Percentiles rank a stretch among this genome's conserved stretches.
Evolutionary conservation across 2,329 filamentous ascomycete genomes (phyloP).

Genomic region (Exserohilum turcica): DNA sequence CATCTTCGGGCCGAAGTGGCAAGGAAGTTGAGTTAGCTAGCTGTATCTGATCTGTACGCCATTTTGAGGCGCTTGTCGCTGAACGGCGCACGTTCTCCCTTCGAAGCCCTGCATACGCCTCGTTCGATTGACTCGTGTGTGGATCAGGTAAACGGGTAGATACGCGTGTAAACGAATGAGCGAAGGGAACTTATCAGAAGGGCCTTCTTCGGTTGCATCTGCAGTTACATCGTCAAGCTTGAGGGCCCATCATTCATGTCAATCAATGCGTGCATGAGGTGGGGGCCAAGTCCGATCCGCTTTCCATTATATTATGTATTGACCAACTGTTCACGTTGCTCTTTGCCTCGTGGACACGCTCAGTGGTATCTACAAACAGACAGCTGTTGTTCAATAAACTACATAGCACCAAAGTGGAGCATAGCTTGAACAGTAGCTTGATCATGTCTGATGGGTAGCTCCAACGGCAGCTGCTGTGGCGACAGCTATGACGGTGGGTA

Average conservation of each 20-base stretch:
- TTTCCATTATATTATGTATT: background rate
- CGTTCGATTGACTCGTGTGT: background rate
- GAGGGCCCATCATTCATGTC: background rate
- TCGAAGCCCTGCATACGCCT: background rate
- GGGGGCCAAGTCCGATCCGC: background rate
- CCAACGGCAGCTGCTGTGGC: too few relatives aligned
- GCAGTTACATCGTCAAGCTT: background rate
- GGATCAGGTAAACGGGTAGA: background rate
- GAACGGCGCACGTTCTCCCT: background rate
- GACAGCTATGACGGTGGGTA: too few relatives aligned
- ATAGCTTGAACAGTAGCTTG: too few relatives aligned
- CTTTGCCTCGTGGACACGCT: background rate
- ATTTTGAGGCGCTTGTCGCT: background rate
- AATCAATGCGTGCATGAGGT: background rate
- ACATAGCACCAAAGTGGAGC: too few relatives aligned
- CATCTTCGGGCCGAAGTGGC: constrained; percentile 4
- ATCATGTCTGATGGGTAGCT: too few relatives aligned
- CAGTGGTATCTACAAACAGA: too few relatives aligned
- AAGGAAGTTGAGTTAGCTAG: background rate
- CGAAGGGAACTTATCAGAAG: constrained; percentile 2
- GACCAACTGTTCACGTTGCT: background rate
- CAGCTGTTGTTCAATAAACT: too few relatives aligned
- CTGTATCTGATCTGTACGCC: background rate
- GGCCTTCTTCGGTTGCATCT: constrained; percentile 6
- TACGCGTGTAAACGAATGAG: background rate